Evolutionary conservation across 768 basidiomycete genomes (phyloP).

Genomic region (Tulasnella sp.): DNA sequence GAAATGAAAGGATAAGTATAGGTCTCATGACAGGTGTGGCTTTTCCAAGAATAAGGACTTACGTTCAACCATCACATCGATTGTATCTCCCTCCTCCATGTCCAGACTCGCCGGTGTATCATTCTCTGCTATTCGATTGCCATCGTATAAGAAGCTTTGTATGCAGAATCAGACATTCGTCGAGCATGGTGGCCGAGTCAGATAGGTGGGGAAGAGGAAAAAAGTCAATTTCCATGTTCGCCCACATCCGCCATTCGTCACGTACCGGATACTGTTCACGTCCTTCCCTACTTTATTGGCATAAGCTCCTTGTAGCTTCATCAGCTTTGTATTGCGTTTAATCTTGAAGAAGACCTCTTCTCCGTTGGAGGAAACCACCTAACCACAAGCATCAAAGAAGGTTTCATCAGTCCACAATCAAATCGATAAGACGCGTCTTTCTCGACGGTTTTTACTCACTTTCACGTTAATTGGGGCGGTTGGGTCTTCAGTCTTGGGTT

Average conservation of each 20-base stretch:
- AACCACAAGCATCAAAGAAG: neutral
- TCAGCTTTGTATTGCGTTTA: slow-evolving; percentile 81
- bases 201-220: neutral
- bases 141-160: slow-evolving; percentile 81
- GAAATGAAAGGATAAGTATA: neutral
- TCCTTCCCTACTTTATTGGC: slow-evolving; percentile 88
- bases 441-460: slow-evolving; percentile 1
- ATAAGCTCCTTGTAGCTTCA: slow-evolving; percentile 87
- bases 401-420: neutral
- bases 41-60: too few relatives aligned
- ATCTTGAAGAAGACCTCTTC: slow-evolving; percentile 97
- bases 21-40: neutral
- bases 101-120: slow-evolving; percentile 76
- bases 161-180: neutral
- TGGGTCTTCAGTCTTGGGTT: slow-evolving; percentile 12
- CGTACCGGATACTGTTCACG: slow-evolving; percentile 73
- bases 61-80: slow-evolving; percentile 98
- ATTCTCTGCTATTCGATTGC: slow-evolving; percentile 68
- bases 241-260: slow-evolving; percentile 9
- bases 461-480: slow-evolving; percentile 14
- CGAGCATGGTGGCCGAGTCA: neutral
- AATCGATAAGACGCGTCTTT: neutral
- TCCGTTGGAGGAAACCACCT: slow-evolving; percentile 65
- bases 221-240: neutral
- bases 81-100: slow-evolving; percentile 77